These are phyloP conservation scores for Mortierella sp. DNA, from an alignment of 371 early-diverging fungal species.

Conservation along the genomic window DNA sequence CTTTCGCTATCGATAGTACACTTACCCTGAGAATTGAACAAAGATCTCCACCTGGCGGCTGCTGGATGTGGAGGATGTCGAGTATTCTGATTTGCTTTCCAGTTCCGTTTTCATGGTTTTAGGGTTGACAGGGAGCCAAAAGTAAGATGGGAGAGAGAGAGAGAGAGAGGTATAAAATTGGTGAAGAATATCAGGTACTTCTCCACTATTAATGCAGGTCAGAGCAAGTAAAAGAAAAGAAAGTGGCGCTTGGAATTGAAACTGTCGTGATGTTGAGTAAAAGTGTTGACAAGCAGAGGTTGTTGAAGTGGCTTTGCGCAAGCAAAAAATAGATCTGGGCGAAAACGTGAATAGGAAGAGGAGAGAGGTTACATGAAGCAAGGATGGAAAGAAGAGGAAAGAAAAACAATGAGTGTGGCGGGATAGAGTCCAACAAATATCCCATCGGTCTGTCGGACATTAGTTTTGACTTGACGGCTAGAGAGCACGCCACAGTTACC, in stretches of 20 bases:
- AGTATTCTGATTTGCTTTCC: slow-evolving; percentile 30
- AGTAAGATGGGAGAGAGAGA: neutral
- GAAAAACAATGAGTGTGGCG: neutral
- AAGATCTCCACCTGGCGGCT: slow-evolving; percentile 54
- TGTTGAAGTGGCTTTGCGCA: neutral
- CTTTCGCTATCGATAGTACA: neutral
- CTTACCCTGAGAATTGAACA: slow-evolving; percentile 55
- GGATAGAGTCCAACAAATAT: neutral
- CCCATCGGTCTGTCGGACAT: neutral
- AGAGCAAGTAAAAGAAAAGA: neutral
- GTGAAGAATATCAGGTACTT: neutral
- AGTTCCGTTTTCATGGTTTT: slow-evolving; percentile 36
- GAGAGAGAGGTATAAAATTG: neutral
- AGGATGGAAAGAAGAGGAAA: neutral
- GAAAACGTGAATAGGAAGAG: neutral
- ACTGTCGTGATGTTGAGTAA: neutral
- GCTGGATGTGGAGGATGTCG: slow-evolving; percentile 30
- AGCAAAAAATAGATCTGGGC: neutral
- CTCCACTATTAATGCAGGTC: neutral
- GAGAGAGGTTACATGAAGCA: neutral
- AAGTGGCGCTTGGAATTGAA: too few relatives aligned
- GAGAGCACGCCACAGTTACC: neutral
- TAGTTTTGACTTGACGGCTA: too few relatives aligned
- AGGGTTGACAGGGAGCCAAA: neutral
- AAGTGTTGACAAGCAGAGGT: neutral